These are phyloP conservation scores for Pseudogymnoascus sp. DNA, from an alignment of 2,329 filamentous ascomycete species.

Conservation along the genomic window DNA sequence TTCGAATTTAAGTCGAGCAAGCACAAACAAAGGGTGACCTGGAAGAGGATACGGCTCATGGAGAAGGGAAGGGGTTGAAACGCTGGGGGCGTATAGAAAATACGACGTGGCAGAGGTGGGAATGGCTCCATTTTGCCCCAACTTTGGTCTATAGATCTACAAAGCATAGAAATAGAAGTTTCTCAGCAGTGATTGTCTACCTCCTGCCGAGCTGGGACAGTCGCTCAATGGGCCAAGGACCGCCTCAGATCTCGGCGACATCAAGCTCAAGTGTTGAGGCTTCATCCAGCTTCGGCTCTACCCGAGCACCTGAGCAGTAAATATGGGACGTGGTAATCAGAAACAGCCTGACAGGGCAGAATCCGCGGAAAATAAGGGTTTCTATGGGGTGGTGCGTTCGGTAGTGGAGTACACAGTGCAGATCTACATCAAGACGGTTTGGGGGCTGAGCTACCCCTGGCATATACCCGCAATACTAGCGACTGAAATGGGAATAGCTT, in stretches of 20 bases:
- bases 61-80: background rate
- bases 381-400: background rate
- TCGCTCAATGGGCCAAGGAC: background rate
- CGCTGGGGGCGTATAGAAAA: background rate
- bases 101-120: background rate
- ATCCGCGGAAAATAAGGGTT: background rate
- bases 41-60: background rate
- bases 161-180: background rate
- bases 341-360: background rate
- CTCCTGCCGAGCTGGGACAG: background rate
- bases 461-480: background rate
- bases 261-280: background rate
- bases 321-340: background rate
- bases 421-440: background rate
- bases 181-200: background rate
- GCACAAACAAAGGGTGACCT: background rate
- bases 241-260: background rate
- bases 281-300: background rate
- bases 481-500: background rate
- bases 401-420: background rate
- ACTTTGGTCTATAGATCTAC: background rate
- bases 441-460: background rate
- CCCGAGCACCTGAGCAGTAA: background rate
- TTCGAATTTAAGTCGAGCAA: background rate
- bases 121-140: too few species aligned